Evolutionary conservation across 1,139 yeast species (phyloP), one percentile per base, ranked within the genome.

Genomic region (Kluyveromyces marxianus): DNA sequence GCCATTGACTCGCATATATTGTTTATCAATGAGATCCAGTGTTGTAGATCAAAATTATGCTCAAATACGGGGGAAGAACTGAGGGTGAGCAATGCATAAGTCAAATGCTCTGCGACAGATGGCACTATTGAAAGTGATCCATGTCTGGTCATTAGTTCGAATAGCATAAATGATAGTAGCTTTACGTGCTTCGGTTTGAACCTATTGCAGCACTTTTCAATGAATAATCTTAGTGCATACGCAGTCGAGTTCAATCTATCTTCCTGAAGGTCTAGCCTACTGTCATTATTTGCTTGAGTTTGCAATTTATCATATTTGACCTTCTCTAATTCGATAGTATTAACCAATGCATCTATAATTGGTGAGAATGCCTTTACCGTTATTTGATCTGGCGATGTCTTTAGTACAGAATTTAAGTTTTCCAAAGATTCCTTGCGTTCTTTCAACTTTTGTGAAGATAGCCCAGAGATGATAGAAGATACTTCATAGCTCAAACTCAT

Each of bases 391-490:
- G 67, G 57, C 21, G 60, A 38, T 5, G 51, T 50, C 39, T 57
- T 55, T 25, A 64, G 49, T 3, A 59, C 42, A 1, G 60, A 47
- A 3, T 73, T 75, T 25, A 81, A 60, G 25, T 63, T 63, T 29
- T 58, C 61, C 14, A 80, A 55, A 0, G 77, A 81, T 40, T 74
- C 78, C 54, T 69, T 76, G 37, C 85, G 62, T 21, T 78, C 82
- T 50, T 73, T 75, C 36, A 76, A 64, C 54, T 74, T 79, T 5
- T 71, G 50, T 0, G 85, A 79, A 28, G 62, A 59, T 38, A 73
- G 58, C 21, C 44, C 39, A 3, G 45, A 44, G 5, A 39, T 25
- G 14, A 37, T 37, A 5, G 44, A 21, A 8, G 44, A 27, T 4
- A 44, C 37, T 34, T 40, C 43, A 24, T 25, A 40, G 37, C 38